A percentile compares a stretch with the other conserved stretches of the same genome.
Conservation (phyloP, 83 land plant species). For the Larix sibirica region DNA sequence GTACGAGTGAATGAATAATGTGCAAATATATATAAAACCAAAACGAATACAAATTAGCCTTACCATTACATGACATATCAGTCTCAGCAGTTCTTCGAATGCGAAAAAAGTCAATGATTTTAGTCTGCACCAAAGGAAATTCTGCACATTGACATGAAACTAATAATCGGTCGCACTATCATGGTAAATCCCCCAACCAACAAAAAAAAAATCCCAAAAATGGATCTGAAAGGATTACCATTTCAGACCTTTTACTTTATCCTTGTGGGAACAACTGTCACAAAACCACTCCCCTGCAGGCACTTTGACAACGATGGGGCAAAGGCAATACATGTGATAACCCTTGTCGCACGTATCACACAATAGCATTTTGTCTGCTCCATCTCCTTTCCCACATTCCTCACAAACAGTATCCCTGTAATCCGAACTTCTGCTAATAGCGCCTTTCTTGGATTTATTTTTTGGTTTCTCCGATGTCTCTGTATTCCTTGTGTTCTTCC, state of each 20-base stretch:
- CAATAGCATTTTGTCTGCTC: slow-evolving; percentile 63
- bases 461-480: neutral
- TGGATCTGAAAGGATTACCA: slow-evolving; percentile 4
- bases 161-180: neutral
- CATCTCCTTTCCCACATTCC: slow-evolving; percentile 73
- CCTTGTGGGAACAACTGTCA: slow-evolving; percentile 50
- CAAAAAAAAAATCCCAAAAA: neutral
- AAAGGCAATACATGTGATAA: slow-evolving; percentile 79
- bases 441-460: neutral
- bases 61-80: neutral
- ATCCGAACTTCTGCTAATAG: slow-evolving; percentile 1
- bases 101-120: slow-evolving; percentile 87
- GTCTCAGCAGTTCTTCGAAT: slow-evolving; percentile 46
- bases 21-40: neutral
- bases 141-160: slow-evolving; percentile 10
- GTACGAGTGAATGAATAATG: neutral
- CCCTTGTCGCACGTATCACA: slow-evolving; percentile 91
- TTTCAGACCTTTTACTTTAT: slow-evolving; percentile 35
- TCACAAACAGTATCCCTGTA: slow-evolving; percentile 46
- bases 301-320: slow-evolving; percentile 74
- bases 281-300: slow-evolving; percentile 91
- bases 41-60: neutral
- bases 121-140: slow-evolving; percentile 90
- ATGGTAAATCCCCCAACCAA: neutral
- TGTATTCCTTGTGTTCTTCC: neutral